Evolutionary conservation across 192 early-diverging fungal species (phyloP), one percentile per base, ranked within the genome.

Genomic region (Martensiomyces pterosporus): DNA sequence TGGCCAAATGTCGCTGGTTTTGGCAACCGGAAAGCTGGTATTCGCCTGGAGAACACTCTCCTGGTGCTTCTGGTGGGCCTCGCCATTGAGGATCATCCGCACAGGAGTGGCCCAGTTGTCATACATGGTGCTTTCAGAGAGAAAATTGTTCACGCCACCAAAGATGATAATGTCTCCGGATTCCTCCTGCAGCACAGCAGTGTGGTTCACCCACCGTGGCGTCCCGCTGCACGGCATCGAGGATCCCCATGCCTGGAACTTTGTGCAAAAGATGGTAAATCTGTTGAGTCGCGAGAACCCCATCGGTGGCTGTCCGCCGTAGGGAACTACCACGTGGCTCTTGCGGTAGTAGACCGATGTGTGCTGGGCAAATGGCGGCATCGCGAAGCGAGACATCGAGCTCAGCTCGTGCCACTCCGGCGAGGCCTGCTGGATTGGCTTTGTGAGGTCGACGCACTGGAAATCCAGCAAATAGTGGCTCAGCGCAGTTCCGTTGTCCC

Each of bases 281-380:
- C 59, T 43, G 50, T 58, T 59, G 15, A 60, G 60, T 17, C 58
- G 45, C 0, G 67, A 63, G 21, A 70, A 70, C 5, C 49, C 52
- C 12, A 32, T 43, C 9, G 67, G 67, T 1, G 55, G 37, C 42
- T 70, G 59, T 2, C 67, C 67, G 2, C 67, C 67, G 26, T 63
- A 70, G 3, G 67, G 67, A 12, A 70, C 60, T 17, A 70, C 59
- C 1, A 70, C 49, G 21, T 59, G 53, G 52, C 61, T 70, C 9
- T 3, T 26, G 22, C 60, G 55, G 55, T 70, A 51, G 39, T 70
- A 70, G 5, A 70, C 67, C 7, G 60, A 55, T 9, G 67, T 56
- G 13, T 70, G 67, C 47, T 70, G 67, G 4, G 67, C 67, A 3
- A 70, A 37, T 15, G 67, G 67, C n/a, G 67, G 67, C 67, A 70